Percentiles rank a stretch among this genome's conserved stretches.
These are phyloP conservation scores for Pseudonectria foliicola DNA, from an alignment of 2,329 filamentous ascomycete genomes.

Conservation along the genomic window DNA sequence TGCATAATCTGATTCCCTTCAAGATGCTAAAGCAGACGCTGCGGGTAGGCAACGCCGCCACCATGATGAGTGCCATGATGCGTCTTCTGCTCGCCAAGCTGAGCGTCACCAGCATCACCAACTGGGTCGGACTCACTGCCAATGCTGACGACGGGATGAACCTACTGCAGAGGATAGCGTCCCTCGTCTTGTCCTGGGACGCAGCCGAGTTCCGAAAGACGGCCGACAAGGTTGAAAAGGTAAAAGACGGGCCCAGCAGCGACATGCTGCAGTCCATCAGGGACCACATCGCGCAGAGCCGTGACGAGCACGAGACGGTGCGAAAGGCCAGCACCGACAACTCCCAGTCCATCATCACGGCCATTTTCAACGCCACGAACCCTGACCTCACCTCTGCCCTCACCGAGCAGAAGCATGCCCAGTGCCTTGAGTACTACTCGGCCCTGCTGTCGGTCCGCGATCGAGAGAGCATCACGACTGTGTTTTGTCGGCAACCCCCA, in stretches of 20 bases:
- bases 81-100: constrained; percentile 69
- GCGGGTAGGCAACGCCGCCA: constrained; percentile 69
- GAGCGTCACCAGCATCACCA: constrained; percentile 65
- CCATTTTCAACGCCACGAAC: constrained; percentile 53
- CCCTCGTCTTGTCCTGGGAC: constrained; percentile 66
- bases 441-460: constrained; percentile 66
- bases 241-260: constrained; percentile 49
- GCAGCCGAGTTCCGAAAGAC: constrained; percentile 61
- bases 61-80: constrained; percentile 73
- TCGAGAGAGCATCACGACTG: constrained; percentile 60
- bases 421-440: constrained; percentile 63
- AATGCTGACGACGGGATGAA: constrained; percentile 75
- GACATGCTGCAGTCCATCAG: constrained; percentile 56
- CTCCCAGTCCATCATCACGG: constrained; percentile 54
- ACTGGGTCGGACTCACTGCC: constrained; percentile 69
- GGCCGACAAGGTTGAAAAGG: constrained; percentile 56
- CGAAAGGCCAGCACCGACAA: constrained; percentile 47
- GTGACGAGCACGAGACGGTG: constrained; percentile 50
- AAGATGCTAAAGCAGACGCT: constrained; percentile 65
- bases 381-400: constrained; percentile 39
- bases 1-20: constrained; percentile 66
- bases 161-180: constrained; percentile 68
- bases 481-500: constrained; percentile 60
- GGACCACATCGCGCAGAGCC: constrained; percentile 45
- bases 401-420: constrained; percentile 52